phyloP scores from a whole-genome alignment of 2,329 filamentous ascomycete genomes.

The Clonostachys solani region DNA sequence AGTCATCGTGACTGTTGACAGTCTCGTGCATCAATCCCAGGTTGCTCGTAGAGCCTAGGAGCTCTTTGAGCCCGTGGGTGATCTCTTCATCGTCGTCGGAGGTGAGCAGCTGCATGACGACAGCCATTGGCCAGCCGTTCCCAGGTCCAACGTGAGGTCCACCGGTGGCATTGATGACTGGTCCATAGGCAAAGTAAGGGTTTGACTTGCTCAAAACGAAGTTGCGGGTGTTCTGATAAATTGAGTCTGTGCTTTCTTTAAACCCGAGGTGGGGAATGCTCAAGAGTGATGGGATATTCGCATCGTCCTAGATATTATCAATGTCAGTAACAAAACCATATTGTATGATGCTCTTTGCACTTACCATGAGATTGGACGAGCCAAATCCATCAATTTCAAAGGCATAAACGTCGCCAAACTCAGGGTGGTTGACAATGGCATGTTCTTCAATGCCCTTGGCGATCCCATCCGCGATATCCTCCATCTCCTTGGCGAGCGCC shows the following conservation, averaged over 20 bases:
- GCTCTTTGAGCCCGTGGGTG: constrained; percentile 50
- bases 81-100: constrained; percentile 75
- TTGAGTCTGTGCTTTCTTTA: constrained; percentile 47
- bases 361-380: constrained; percentile 50
- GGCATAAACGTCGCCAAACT: constrained; percentile 62
- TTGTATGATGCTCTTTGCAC: not conserved
- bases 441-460: constrained; percentile 64
- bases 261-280: constrained; percentile 57
- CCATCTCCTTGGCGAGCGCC: constrained; percentile 56
- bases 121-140: constrained; percentile 84
- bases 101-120: constrained; percentile 77
- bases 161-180: constrained; percentile 45
- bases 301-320: constrained; percentile 42
- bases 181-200: constrained; percentile 63
- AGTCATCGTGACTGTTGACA: constrained; percentile 24
- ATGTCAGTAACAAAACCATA: not conserved
- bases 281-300: constrained; percentile 60
- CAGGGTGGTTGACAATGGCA: constrained; percentile 59
- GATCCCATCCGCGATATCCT: constrained; percentile 49
- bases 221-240: constrained; percentile 71
- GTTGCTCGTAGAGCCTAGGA: constrained; percentile 66
- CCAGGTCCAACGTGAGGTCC: constrained; percentile 54
- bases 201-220: constrained; percentile 71
- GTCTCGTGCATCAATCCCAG: constrained; percentile 75
- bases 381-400: constrained; percentile 69